Conservation (phyloP, 495 filamentous ascomycete species). For the Letharia lupina region DNA sequence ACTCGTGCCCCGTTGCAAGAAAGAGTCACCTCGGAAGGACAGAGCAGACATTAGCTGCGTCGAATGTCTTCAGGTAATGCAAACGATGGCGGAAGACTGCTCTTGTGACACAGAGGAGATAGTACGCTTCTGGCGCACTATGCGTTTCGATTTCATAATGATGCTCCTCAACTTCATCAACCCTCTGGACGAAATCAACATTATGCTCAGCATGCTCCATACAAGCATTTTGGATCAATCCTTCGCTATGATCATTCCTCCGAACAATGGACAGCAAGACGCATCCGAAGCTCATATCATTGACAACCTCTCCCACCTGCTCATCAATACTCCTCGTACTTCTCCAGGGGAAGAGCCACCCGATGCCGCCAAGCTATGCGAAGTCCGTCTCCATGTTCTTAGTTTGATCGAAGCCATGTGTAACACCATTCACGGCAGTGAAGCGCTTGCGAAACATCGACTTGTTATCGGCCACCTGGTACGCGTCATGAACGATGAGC, state of each 20-base stretch:
- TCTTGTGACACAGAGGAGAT: slow-evolving; percentile 35
- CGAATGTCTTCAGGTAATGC: slow-evolving; percentile 49
- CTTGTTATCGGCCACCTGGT: slow-evolving; percentile 51
- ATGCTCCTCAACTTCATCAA: slow-evolving; percentile 53
- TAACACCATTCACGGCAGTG: slow-evolving; percentile 40
- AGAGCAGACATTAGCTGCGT: slow-evolving; percentile 45
- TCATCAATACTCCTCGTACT: slow-evolving; percentile 47
- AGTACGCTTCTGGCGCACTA: slow-evolving; percentile 49
- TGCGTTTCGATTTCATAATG: slow-evolving; percentile 55
- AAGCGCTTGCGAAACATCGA: slow-evolving; percentile 45
- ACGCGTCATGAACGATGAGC: slow-evolving; percentile 52
- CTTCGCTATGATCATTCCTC: slow-evolving; percentile 51
- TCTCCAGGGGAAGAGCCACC: slow-evolving; percentile 43
- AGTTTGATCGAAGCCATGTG: slow-evolving; percentile 45
- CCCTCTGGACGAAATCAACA: slow-evolving; percentile 50
- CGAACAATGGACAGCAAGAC: slow-evolving; percentile 42
- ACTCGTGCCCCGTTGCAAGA: slow-evolving; percentile 44
- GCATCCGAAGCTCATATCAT: slow-evolving; percentile 51
- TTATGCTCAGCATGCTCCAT: slow-evolving; percentile 48
- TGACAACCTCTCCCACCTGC: slow-evolving; percentile 50
- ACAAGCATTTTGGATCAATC: slow-evolving; percentile 49
- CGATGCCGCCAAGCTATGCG: slow-evolving; percentile 41
- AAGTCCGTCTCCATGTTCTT: slow-evolving; percentile 50
- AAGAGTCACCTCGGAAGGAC: slow-evolving; percentile 41
- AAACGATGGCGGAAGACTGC: slow-evolving; percentile 47